Conservation (phyloP, 257 asterid genomes). For the Haberlea rhodopensis region DNA sequence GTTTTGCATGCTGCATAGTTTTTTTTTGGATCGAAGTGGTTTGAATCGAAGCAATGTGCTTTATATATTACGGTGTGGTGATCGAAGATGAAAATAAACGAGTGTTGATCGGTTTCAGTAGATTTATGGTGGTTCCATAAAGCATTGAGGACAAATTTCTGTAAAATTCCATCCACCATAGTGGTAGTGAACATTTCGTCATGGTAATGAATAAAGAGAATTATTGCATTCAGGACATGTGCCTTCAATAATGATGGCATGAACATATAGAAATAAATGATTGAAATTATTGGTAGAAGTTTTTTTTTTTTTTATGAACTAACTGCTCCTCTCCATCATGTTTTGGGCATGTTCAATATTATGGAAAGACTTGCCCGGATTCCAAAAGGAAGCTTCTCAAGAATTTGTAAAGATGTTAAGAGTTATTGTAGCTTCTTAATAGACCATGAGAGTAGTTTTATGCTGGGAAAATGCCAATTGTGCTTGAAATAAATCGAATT, state of each 20-base stretch:
- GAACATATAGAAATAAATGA: too few species aligned
- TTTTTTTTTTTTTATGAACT: not conserved
- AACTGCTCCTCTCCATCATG: conserved; percentile 3
- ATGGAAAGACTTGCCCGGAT: conserved; percentile 13
- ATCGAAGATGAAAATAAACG: not conserved
- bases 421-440: not conserved
- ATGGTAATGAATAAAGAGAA: too few species aligned
- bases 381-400: not conserved
- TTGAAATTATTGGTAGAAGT: not conserved
- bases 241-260: conserved; percentile 1
- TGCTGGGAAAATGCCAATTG: not conserved
- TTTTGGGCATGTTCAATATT: conserved; percentile 12
- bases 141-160: conserved; percentile 8
- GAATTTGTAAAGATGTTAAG: not conserved
- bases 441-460: conserved; percentile 6
- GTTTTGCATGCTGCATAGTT: conserved; percentile 2
- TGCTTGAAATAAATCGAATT: conserved; percentile 10
- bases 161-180: not conserved
- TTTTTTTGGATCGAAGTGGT: conserved; percentile 4
- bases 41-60: not conserved
- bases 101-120: conserved; percentile 16
- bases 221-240: not conserved
- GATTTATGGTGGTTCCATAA: conserved; percentile 6
- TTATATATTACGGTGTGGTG: not conserved
- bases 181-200: too few species aligned